Evolutionary conservation across 768 basidiomycete species (phyloP), one percentile per base, ranked within the genome.

Genomic region (Suillus tomentosus): DNA sequence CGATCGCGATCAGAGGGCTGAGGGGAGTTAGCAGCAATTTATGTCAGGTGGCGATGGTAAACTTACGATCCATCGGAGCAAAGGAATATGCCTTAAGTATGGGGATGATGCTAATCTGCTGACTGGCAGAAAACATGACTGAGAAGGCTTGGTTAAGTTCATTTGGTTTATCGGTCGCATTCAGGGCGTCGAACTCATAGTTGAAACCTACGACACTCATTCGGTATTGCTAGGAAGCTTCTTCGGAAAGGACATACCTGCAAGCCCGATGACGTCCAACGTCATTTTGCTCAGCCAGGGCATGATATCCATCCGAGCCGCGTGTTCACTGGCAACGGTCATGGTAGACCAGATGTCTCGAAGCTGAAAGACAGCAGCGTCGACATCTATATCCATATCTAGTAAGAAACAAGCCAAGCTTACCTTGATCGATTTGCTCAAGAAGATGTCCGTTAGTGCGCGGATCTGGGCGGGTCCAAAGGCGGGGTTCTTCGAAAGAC

Each of bases 391-490:
- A 68, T 22, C 36, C 7, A 9, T 15, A 68, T 58, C 50, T 69
- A 66, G 11, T 43, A 42, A 55, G 43, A 55, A 48, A 50, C n/a
- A 43, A 14, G 55, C 10, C 15, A 47, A 3, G 19, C 66, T 37
- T 68, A 85, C 87, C 72, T 83, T 74, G 0, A 81, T 66, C 0
- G 88, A 76, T 70, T 88, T 89, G 3, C 82, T 79, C 5, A 86
- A 67, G 65, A 90, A 88, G 14, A 85, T 83, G 15, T 79, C 79
- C 0, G 86, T 86, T 14, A 89, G 69, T 50, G 83, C 84, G 2
- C 87, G 78, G 45, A 89, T 80, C 67, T 88, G 87, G 1, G 80
- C 74, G 3, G 80, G 79, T 1, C 88, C 86, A 67, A 91, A 91
- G 0, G 87, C 87, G 14, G 88, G 88, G 66, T 89, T 90, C 88